phyloP scores from a whole-genome alignment of 2,329 filamentous ascomycete species.

The Tothia fuscella region DNA sequence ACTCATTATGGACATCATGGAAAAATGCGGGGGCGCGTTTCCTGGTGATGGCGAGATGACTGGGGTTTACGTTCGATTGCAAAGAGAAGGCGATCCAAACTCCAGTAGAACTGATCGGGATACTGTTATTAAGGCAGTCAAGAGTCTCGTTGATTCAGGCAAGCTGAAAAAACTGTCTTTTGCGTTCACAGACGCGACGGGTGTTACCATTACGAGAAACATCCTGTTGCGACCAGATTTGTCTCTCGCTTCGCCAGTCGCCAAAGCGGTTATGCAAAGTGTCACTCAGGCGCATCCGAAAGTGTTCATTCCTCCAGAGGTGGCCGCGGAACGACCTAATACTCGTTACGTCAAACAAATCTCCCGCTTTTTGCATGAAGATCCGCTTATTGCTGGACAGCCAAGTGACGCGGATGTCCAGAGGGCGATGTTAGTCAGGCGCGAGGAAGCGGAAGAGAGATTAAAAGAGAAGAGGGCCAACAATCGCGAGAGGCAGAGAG shows the following conservation, averaged over 20 bases:
- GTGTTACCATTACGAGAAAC: slow-evolving; percentile 36
- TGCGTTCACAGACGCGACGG: slow-evolving; percentile 35
- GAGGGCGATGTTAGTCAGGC: too few relatives aligned
- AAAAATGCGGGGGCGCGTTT: slow-evolving; percentile 42
- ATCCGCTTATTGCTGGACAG: too few relatives aligned
- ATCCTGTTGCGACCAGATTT: slow-evolving; percentile 39
- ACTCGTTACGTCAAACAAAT: too few relatives aligned
- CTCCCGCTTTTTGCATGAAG: too few relatives aligned
- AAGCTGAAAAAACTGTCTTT: slow-evolving; percentile 42
- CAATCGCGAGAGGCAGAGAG: too few relatives aligned
- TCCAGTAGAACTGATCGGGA: slow-evolving; percentile 36
- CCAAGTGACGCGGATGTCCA: too few relatives aligned
- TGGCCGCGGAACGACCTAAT: too few relatives aligned
- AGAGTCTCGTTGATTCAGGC: slow-evolving; percentile 36
- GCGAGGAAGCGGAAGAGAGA: too few relatives aligned
- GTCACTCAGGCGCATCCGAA: slow-evolving; percentile 32
- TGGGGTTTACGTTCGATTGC: slow-evolving; percentile 41
- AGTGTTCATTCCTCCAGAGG: slow-evolving; percentile 2
- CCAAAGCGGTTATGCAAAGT: slow-evolving; percentile 36
- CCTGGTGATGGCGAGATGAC: slow-evolving; percentile 44
- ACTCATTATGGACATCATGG: slow-evolving; percentile 43
- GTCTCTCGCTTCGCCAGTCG: slow-evolving; percentile 25
- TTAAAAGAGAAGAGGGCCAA: too few relatives aligned
- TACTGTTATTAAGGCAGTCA: slow-evolving; percentile 40
- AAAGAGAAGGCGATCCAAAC: slow-evolving; percentile 33